phyloP scores from a whole-genome alignment of 2,329 filamentous ascomycete genomes.

The Xylariaceae sp. region DNA sequence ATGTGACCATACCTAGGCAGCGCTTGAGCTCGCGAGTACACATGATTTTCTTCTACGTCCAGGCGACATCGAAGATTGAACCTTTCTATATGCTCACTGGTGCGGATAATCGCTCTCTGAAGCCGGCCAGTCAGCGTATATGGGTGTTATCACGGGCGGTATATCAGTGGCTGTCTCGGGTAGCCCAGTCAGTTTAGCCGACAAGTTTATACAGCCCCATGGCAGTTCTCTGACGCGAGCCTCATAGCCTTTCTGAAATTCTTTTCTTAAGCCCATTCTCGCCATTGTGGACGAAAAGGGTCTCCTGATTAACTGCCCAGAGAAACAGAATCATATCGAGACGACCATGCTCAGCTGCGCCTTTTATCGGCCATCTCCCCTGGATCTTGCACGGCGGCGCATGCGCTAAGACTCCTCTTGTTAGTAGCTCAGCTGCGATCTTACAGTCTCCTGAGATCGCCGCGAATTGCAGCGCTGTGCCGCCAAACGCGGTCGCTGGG shows the following conservation, averaged over 20 bases:
- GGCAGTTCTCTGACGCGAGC: constrained; percentile 7
- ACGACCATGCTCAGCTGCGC: constrained; percentile 18
- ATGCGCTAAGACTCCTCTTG: constrained; percentile 5
- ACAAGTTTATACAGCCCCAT: constrained; percentile 10
- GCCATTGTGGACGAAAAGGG: background rate
- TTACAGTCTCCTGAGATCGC: constrained; percentile 15
- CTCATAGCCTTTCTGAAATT: constrained; percentile 13
- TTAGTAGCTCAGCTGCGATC: constrained; percentile 11
- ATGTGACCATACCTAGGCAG: no score
- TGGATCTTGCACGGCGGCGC: constrained; percentile 2
- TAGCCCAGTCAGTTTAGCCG: constrained; percentile 5
- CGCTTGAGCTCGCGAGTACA: no score
- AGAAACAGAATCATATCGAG: constrained; percentile 20
- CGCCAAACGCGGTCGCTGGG: constrained; percentile 8
- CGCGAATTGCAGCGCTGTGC: constrained; percentile 19
- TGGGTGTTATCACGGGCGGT: constrained; percentile 4
- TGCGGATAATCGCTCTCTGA: no score
- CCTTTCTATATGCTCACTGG: no score
- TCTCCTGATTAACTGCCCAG: constrained; percentile 8
- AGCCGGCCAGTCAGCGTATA: constrained; percentile 10
- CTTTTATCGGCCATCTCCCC: constrained; percentile 20
- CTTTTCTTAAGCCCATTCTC: constrained; percentile 5
- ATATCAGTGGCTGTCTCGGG: constrained; percentile 1
- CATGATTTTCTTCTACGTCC: no score
- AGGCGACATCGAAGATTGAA: no score